These are phyloP conservation scores for Bonia amplexicaulis DNA, from an alignment of 176 grass and related monocot genomes.

Conservation along the genomic window DNA sequence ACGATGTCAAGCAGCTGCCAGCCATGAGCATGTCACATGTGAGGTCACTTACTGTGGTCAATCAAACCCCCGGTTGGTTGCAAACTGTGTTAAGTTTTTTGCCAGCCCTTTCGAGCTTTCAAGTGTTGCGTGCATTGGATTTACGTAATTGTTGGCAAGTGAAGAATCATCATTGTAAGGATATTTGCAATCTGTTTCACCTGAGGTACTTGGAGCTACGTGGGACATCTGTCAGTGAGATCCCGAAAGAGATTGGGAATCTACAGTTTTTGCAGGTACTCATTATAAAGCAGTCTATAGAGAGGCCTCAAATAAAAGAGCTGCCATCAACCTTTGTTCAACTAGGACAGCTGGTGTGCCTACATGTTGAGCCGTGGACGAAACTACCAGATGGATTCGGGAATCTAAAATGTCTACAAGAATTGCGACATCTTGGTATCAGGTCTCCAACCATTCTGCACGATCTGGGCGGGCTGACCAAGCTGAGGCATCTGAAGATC, in stretches of 20 bases:
- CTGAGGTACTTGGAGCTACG: neutral
- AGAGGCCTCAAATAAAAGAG: rapidly evolving
- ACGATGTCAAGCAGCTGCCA: no score
- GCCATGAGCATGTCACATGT: no score
- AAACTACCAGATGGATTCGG: neutral
- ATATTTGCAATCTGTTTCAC: neutral
- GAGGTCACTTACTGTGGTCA: no score
- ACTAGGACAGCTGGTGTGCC: neutral
- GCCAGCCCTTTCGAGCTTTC: no score
- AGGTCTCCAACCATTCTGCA: neutral
- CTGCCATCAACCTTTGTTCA: neutral
- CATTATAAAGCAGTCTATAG: neutral
- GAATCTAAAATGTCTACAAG: neutral
- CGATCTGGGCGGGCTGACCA: neutral
- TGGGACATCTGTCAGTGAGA: neutral
- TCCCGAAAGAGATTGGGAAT: neutral
- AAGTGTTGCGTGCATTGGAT: neutral
- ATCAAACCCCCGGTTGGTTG: no score
- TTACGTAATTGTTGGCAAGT: neutral
- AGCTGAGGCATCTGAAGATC: neutral
- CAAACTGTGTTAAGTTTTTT: no score
- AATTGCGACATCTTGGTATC: rapidly evolving
- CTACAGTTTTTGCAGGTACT: neutral
- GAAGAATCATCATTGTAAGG: neutral
- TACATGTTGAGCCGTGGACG: rapidly evolving